These are phyloP conservation scores for Silene conica DNA, from an alignment of 148 eudicot species.

Conservation along the genomic window DNA sequence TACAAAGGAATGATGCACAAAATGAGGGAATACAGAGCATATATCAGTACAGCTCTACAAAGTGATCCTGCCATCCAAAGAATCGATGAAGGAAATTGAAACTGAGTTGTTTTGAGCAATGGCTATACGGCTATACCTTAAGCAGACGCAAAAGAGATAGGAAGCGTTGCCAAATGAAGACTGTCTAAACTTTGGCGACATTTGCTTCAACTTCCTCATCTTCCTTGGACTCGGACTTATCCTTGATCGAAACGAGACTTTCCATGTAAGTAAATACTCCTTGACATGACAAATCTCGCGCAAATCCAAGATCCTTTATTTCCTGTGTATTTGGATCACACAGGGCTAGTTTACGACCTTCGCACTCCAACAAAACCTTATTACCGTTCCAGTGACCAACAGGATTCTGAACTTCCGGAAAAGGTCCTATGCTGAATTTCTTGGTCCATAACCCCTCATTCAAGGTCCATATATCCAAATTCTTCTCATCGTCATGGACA, in stretches of 20 bases:
- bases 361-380: background rate
- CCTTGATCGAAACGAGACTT: background rate
- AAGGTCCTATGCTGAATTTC: background rate
- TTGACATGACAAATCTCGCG: background rate
- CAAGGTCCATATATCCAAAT: background rate
- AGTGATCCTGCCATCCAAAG: background rate
- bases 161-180: background rate
- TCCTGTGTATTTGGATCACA: background rate
- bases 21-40: background rate
- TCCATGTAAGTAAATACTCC: background rate
- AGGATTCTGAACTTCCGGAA: background rate
- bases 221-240: background rate
- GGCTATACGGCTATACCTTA: background rate
- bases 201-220: background rate
- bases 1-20: background rate
- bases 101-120: background rate
- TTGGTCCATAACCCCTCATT: background rate
- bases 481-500: background rate
- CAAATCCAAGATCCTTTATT: background rate
- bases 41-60: background rate
- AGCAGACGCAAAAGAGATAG: background rate
- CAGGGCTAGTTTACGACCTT: background rate
- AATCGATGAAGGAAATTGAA: too few species aligned
- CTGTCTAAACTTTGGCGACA: background rate
- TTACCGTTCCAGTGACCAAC: background rate